Percentiles rank a stretch among this genome's conserved stretches.
phyloP scores from a whole-genome alignment of 2,329 filamentous ascomycete genomes.

The Fusarium paranaense region DNA sequence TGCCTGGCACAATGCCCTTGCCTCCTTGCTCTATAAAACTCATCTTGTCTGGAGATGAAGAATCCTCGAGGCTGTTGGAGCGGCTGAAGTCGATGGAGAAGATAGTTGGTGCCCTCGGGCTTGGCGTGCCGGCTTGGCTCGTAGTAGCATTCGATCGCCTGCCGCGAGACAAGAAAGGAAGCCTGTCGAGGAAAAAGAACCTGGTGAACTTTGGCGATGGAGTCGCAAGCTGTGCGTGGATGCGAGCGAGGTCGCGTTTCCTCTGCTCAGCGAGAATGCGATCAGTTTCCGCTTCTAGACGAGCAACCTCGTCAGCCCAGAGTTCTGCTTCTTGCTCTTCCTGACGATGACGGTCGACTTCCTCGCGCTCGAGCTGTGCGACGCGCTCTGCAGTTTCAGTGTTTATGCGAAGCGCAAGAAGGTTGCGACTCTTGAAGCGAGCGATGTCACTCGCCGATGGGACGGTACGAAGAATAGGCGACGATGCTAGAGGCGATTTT shows the following conservation, averaged over 20 bases:
- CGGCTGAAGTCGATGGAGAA: slow-evolving; percentile 52
- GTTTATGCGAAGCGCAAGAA: slow-evolving; percentile 36
- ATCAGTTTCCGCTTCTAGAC: slow-evolving; percentile 60
- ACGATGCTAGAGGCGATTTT: slow-evolving; percentile 15
- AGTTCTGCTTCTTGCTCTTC: slow-evolving; percentile 43
- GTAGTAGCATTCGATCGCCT: slow-evolving; percentile 52
- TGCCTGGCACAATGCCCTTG: slow-evolving; percentile 61
- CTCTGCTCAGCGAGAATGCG: slow-evolving; percentile 63
- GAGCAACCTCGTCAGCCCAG: slow-evolving; percentile 55
- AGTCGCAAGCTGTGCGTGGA: slow-evolving; percentile 57
- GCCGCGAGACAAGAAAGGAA: slow-evolving; percentile 58
- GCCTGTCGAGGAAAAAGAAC: slow-evolving; percentile 60
- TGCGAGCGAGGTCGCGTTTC: slow-evolving; percentile 59
- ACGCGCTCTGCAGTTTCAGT: slow-evolving; percentile 28
- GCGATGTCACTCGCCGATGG: slow-evolving; percentile 39
- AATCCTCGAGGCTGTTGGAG: slow-evolving; percentile 49
- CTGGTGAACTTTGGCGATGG: slow-evolving; percentile 46
- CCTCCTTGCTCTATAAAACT: slow-evolving; percentile 59
- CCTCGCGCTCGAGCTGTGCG: slow-evolving; percentile 36
- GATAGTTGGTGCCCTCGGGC: slow-evolving; percentile 48
- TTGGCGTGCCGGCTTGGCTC: slow-evolving; percentile 50
- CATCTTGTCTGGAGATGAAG: slow-evolving; percentile 46
- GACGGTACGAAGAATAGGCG: slow-evolving; percentile 25
- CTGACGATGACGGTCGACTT: slow-evolving; percentile 18
- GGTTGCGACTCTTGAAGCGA: slow-evolving; percentile 39